Evolutionary conservation across 805 yeast genomes (phyloP).

Genomic region (Candida sithepensis): DNA sequence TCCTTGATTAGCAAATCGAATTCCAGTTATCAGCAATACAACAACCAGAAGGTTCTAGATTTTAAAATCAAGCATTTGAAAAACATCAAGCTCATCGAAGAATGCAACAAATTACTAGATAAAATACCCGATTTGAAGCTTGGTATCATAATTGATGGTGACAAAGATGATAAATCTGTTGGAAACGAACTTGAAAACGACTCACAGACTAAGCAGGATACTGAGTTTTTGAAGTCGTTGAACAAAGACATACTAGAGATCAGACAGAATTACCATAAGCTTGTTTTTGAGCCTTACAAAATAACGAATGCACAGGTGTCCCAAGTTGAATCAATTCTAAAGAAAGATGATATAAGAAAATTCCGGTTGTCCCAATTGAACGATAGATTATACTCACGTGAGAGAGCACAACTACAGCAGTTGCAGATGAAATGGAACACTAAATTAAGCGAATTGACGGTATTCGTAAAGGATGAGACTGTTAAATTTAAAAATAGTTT

Average conservation of each 20-base stretch:
- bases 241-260: slow-evolving; percentile 10
- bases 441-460: slow-evolving; percentile 19
- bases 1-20: slow-evolving; percentile 9
- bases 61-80: slow-evolving; percentile 18
- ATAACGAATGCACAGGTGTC: slow-evolving; percentile 17
- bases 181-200: background rate
- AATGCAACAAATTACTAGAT: slow-evolving; percentile 13
- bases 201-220: slow-evolving; percentile 4
- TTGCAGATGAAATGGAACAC: slow-evolving; percentile 27
- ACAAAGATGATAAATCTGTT: slow-evolving; percentile 2
- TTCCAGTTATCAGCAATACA: slow-evolving; percentile 16
- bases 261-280: slow-evolving; percentile 8
- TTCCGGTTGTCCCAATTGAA: slow-evolving; percentile 27
- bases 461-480: slow-evolving; percentile 23
- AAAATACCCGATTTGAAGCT: slow-evolving; percentile 21
- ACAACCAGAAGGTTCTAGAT: slow-evolving; percentile 15
- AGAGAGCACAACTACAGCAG: slow-evolving; percentile 17
- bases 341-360: slow-evolving; percentile 22
- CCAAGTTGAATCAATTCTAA: slow-evolving; percentile 16
- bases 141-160: slow-evolving; percentile 8
- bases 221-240: slow-evolving; percentile 9
- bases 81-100: slow-evolving; percentile 13
- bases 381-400: slow-evolving; percentile 24
- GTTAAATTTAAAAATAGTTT: slow-evolving; percentile 13
- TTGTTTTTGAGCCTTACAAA: slow-evolving; percentile 11